Evolutionary conservation across 2,329 filamentous ascomycete genomes (phyloP), one percentile per base, ranked within the genome.

Genomic region (Aureobasidium melanogenum): DNA sequence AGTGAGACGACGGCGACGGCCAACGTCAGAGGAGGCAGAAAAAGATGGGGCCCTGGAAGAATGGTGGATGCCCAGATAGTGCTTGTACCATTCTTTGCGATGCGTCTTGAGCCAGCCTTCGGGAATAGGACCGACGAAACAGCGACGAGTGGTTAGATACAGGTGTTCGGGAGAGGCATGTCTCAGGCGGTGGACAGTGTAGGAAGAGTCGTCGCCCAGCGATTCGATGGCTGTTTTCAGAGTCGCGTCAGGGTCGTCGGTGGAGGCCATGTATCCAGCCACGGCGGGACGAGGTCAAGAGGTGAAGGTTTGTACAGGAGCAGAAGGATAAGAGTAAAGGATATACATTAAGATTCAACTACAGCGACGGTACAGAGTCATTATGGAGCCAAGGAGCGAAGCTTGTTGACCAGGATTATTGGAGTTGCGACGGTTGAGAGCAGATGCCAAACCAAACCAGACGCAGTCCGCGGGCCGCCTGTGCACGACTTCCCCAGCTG

Each of bases 101-200:
- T 86, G 82, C 63, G 79, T 82, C 66, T 82, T 82, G 59, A 86
- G 76, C 84, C 84, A 87, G 61, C 82, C 83, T 66, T 84, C 81
- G 47, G 84, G 84, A 38, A 87, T 83, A 38, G 84, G 84, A 0
- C 84, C 84, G 62, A 87, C 84, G 72, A 87, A 87, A 72, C 81
- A 82, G 60, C 84, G 81, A 60, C 81, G 78, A 56, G 79, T 82
- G 7, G 84, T 87, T 66, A 84, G 74, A 71, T 86, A 79, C 43
- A 87, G 72, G 68, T 87, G 84, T 63, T 82, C 78, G 26, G 83
- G 78, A 46, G 81, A 83, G 52, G 83, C 81, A 77, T 87, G 82
- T 74, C 82, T 56, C 24, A 65, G 64, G 22, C 64, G 62, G 48
- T 63, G 60, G 14, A 61, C 62, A 10, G 64, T 65, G 46, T 65